phyloP scores from a whole-genome alignment of 1,284 basidiomycete genomes.

The Ganoderma leucocontextum region DNA sequence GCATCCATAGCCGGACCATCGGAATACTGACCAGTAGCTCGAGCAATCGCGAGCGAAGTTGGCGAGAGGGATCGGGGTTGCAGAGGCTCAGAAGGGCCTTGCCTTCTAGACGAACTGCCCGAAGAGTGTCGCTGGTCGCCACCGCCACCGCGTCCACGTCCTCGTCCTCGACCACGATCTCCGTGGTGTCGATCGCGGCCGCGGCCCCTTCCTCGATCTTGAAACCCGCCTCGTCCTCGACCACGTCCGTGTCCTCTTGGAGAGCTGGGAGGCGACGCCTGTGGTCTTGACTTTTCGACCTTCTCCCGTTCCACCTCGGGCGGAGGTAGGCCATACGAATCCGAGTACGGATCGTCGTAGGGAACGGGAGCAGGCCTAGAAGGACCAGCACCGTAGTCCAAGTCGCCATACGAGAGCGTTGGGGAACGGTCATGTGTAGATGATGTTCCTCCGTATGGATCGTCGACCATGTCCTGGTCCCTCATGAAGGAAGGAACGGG shows the following conservation, averaged over 20 bases:
- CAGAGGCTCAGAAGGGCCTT: constrained; percentile 36
- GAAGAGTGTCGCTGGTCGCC: constrained; percentile 27
- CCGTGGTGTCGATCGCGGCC: constrained; percentile 39
- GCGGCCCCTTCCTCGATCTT: constrained; percentile 40
- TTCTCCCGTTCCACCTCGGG: constrained; percentile 7
- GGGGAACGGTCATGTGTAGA: constrained; percentile 59
- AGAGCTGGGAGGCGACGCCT: constrained; percentile 14
- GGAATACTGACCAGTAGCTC: constrained; percentile 52
- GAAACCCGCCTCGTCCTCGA: constrained; percentile 34
- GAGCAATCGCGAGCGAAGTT: constrained; percentile 56
- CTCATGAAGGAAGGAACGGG: constrained; percentile 61
- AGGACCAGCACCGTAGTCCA: constrained; percentile 61
- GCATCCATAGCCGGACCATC: constrained; percentile 35
- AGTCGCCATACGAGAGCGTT: constrained; percentile 66
- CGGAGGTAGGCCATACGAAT: constrained; percentile 45
- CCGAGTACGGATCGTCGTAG: constrained; percentile 82
- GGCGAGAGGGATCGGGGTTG: constrained; percentile 49
- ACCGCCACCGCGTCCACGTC: constrained; percentile 36
- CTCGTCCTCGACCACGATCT: constrained; percentile 48
- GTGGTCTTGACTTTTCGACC: constrained; percentile 8
- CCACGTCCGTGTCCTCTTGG: constrained; percentile 39
- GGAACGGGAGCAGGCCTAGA: constrained; percentile 70
- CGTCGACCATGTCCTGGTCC: constrained; percentile 60
- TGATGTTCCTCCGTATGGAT: constrained; percentile 53
- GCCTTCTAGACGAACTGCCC: constrained; percentile 23